Evolutionary conservation across 495 filamentous ascomycete species (phyloP), one percentile per base, ranked within the genome.

Genomic region (Aspergillus affinis): DNA sequence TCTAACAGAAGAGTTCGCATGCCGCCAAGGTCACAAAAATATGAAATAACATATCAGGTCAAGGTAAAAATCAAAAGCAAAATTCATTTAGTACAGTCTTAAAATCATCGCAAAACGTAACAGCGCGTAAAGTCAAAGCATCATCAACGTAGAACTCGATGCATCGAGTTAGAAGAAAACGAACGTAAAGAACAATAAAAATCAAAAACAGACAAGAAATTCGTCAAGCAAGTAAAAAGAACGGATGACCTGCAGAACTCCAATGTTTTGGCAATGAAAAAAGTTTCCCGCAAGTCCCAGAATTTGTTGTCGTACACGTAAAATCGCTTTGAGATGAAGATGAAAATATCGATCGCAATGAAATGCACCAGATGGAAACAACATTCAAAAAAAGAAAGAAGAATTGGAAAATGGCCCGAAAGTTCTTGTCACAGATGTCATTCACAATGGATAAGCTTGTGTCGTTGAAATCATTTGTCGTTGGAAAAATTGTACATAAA

Each of bases 231-330:
- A 54, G 15, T n/a, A 45, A 54, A 66, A 63, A 53, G 64, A 63
- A 64, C 45, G 59, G 57, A 68, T 57, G 61, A 57, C 65, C 61
- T 68, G 62, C 58, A 65, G 56, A 59, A 63, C 64, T 57, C 62
- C 62, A 57, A 53, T 58, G 30, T 32, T 32, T 32, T 32, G 30
- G 30, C 30, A 32, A 32, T 32, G 30, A 32, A 62, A 63, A 49
- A 50, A 55, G 61, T 53, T 44, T 56, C 41, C 58, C 32, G 32
- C 55, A 60, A 49, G 54, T 59, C 60, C 51, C 57, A 61, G 54
- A 51, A 61, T 52, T 15, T 47, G 51, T 65, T 58, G 59, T 64
- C 65, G 54, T 64, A 64, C 61, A 64, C 53, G 54, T n/a, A n/a
- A 26, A 26, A 29, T 55, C 26, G 54, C 54, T 29, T 52, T 59